These are phyloP conservation scores for Venustampulla echinocandica DNA, from an alignment of 495 filamentous ascomycete genomes.

Conservation along the genomic window DNA sequence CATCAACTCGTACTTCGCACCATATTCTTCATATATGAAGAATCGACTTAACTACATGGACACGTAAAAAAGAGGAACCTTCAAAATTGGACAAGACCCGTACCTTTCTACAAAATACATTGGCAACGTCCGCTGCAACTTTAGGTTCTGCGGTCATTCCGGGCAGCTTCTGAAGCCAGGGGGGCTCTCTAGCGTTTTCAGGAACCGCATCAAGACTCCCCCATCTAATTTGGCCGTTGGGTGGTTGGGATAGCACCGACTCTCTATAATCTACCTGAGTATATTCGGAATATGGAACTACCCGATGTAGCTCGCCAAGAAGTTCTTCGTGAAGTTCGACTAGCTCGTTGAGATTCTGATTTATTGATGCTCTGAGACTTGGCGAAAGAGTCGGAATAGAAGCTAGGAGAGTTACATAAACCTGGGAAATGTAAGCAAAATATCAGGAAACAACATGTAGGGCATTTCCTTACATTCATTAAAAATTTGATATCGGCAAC, in stretches of 20 bases:
- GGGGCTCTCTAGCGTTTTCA: conserved; percentile 33
- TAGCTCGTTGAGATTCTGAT: conserved; percentile 59
- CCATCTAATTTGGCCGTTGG: conserved; percentile 41
- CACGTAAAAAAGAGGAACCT: conserved; percentile 8
- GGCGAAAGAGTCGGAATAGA: conserved; percentile 48
- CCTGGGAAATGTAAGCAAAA: conserved; percentile 30
- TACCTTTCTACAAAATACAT: conserved; percentile 68
- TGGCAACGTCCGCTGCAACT: conserved; percentile 66
- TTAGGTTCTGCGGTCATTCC: conserved; percentile 58
- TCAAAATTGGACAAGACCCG: conserved; percentile 15
- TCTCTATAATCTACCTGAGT: conserved; percentile 35
- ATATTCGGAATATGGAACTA: conserved; percentile 54
- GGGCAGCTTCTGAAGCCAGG: conserved; percentile 38
- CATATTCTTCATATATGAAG: conserved; percentile 80
- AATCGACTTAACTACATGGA: conserved; percentile 62
- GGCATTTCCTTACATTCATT: conserved; percentile 54
- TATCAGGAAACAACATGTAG: neutral
- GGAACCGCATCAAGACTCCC: conserved; percentile 53
- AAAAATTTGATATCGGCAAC: conserved; percentile 78
- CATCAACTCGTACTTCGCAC: conserved; percentile 76
- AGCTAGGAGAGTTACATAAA: conserved; percentile 58
- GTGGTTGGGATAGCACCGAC: conserved; percentile 1
- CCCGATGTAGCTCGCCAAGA: conserved; percentile 52
- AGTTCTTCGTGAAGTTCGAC: conserved; percentile 64
- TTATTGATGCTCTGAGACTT: conserved; percentile 51